These are phyloP conservation scores for Debaryomyces sp. DNA, from an alignment of 1,139 yeast genomes.

Conservation along the genomic window DNA sequence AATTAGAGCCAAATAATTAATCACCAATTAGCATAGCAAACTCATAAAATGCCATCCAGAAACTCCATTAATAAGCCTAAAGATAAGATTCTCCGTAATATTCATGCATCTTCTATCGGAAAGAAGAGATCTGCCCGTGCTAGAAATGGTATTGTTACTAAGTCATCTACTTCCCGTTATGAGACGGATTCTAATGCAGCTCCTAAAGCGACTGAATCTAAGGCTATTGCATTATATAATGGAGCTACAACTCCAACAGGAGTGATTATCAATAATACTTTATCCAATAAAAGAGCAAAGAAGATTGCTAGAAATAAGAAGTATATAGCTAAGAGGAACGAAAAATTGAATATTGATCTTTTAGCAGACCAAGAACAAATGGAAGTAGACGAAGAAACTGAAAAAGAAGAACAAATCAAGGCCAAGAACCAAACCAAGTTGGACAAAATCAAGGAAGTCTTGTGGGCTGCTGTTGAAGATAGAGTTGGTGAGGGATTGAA, in stretches of 20 bases:
- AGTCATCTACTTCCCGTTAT: slow-evolving; percentile 50
- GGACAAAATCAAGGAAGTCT: slow-evolving; percentile 61
- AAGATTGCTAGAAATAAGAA: slow-evolving; percentile 80
- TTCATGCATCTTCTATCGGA: slow-evolving; percentile 56
- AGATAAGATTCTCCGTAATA: slow-evolving; percentile 56
- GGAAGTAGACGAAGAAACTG: slow-evolving; percentile 48
- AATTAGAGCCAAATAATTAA: background rate
- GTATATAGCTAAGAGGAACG: slow-evolving; percentile 61
- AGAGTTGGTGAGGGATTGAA: slow-evolving; percentile 43
- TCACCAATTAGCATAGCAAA: background rate
- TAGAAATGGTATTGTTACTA: slow-evolving; percentile 45
- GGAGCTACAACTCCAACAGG: slow-evolving; percentile 42
- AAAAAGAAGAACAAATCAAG: slow-evolving; percentile 20
- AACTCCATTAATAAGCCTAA: slow-evolving; percentile 82
- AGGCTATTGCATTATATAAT: slow-evolving; percentile 65
- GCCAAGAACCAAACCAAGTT: slow-evolving; percentile 27
- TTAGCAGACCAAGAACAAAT: slow-evolving; percentile 50
- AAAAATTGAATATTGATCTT: slow-evolving; percentile 49
- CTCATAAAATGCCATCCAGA: slow-evolving; percentile 65
- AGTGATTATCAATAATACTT: slow-evolving; percentile 56
- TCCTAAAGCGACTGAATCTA: slow-evolving; percentile 54
- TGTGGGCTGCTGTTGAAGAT: slow-evolving; percentile 70
- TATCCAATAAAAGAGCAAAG: slow-evolving; percentile 80
- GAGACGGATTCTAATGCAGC: slow-evolving; percentile 31
- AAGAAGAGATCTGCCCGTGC: slow-evolving; percentile 61